Base-by-base conservation (phyloP, 2,329 filamentous ascomycete species). In the Penicillium brevicompactum region DNA sequence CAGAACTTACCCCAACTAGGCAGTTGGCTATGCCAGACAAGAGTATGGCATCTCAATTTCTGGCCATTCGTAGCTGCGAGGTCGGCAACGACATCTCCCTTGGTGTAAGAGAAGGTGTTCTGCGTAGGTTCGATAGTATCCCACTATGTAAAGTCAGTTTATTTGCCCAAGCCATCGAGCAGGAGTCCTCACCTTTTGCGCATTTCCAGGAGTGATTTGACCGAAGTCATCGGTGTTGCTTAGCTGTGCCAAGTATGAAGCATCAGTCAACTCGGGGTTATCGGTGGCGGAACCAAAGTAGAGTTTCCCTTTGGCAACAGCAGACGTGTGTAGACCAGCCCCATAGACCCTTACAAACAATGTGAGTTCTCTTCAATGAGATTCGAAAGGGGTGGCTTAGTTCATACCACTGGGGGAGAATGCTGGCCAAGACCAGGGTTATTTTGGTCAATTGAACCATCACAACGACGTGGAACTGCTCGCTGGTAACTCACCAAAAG, bases 181-280 rank as follows among this genome's bases (percentile, higher is more conserved):
- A 13, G 10, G 3, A 8, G 3, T 9, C 22, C 63, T 38, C 51
- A 72, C 73, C 67, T 84, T 84, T 69, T 85, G 82, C 2, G 80
- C 79, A 67, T 89, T 89, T 46, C 82, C 83, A 0, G 86, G 84
- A 0, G 86, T 87, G 24, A 87, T 78, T 68, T 86, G 81, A 31
- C 86, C 87, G 63, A 88, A 89, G 65, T 87, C 84, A 45, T 75
- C 73, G 7, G 80, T 79, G 70, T 89, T 83, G 65, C 78, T 78
- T 41, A 87, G 74, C 57, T 87, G 82, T 18, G 73, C 69, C 16
- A 79, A 72, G 69, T 89, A 90, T 27, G 77, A 64, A 11, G 72
- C 66, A 70, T 89, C 83, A 43, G 73, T 76, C 34, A 84, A 68
- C 59, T 83, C 80, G 14, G 72, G 67, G 40, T 80, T 81, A 67